Evolutionary conservation across 1,284 basidiomycete species (phyloP), one percentile per base, ranked within the genome.

Genomic region (Schizopora paradoxa): DNA sequence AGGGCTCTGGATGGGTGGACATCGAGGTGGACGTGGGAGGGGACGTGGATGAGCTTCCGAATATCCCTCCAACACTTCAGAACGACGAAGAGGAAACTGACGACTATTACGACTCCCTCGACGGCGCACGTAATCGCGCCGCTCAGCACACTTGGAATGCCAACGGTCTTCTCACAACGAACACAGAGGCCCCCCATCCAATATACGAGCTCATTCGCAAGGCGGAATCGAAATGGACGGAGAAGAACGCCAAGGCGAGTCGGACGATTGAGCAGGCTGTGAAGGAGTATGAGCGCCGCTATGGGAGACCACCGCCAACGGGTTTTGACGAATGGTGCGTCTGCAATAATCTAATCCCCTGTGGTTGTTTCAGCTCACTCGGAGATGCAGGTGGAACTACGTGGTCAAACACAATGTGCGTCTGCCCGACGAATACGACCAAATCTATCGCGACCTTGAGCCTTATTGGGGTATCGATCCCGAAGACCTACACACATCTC

Each of bases 281-380:
- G 0, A 53, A 53, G 19, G 70, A 75, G 53, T 79, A 78, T 56
- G 64, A 61, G 54, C 56, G 62, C 6, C 61, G 76, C 8, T 79
- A 79, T 49, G 55, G 61, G 13, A 65, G 69, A 21, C 52, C 61
- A 4, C 76, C 77, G 0, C 77, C 77, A 0, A 65, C 67, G 42
- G 76, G 76, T 0, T 80, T 79, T 51, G 73, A 79, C 48, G 66
- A 72, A 45, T 81, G 79, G 78, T 80, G 58, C 18, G n/a, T 28
- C 21, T 14, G n/a, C 8, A 4, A 6, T 13, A 19, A 41, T 11
- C 11, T 23, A 22, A 29, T 40, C 27, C 3, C 23, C n/a, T n/a
- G n/a, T n/a, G n/a, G n/a, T n/a, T 16, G n/a, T 32, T n/a, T 32
- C 31, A 32, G 18, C 18, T 13, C 31, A 16, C 5, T 16, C 36